A percentile compares a stretch with the other conserved stretches of the same genome.
Conservation (phyloP, 2,329 filamentous ascomycete genomes). For the Cordyceps javanica region DNA sequence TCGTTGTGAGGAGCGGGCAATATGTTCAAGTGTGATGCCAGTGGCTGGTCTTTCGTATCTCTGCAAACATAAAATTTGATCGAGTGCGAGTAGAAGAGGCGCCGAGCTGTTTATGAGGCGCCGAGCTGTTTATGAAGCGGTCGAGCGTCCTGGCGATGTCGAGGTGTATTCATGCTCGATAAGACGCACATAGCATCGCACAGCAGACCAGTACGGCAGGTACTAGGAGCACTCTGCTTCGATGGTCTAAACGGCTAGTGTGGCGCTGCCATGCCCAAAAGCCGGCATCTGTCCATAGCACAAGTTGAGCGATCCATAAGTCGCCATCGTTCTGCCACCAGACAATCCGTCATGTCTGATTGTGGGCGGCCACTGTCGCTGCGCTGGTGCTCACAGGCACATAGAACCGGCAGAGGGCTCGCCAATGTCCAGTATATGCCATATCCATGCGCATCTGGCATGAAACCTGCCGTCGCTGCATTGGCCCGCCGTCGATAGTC, state of each 20-base stretch:
- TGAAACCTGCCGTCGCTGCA: neutral
- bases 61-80: too few species aligned
- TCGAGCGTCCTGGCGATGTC: too few species aligned
- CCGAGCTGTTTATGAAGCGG: too few species aligned
- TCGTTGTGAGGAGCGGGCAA: neutral
- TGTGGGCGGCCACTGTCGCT: neutral
- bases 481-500: neutral
- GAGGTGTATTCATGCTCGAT: too few species aligned
- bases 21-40: neutral
- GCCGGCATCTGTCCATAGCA: neutral
- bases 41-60: too few species aligned
- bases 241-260: neutral
- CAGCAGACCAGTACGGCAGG: neutral
- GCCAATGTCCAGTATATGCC: neutral
- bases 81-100: too few species aligned
- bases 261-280: neutral
- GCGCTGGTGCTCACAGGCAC: neutral
- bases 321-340: neutral
- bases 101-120: too few species aligned
- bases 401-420: neutral
- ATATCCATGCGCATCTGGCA: neutral
- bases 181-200: neutral
- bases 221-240: neutral
- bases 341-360: neutral
- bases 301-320: neutral